These are phyloP conservation scores for Hirschioporus abietinus DNA, from an alignment of 768 basidiomycete species.

Conservation along the genomic window DNA sequence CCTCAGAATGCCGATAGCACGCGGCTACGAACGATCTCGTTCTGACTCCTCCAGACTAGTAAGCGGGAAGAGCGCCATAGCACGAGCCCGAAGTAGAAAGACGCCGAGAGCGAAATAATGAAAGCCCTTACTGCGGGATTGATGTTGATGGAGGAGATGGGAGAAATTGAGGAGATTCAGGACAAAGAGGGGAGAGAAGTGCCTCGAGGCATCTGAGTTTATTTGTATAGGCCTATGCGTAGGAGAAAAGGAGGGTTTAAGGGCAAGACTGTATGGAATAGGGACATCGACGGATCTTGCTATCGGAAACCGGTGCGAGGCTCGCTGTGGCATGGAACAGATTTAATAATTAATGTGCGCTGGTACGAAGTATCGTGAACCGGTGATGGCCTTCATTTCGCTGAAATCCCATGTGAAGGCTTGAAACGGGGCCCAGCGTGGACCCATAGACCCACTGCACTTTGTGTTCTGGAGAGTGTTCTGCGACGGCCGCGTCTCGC, in stretches of 20 bases:
- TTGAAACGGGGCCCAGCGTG: not conserved
- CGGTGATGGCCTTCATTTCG: slow-evolving; percentile 1
- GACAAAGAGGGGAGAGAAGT: not conserved
- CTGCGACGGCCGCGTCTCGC: not conserved
- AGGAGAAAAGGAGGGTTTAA: not conserved
- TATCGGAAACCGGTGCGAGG: not conserved
- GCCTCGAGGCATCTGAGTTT: slow-evolving; percentile 1
- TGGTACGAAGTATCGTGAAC: not conserved
- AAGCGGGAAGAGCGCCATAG: not conserved
- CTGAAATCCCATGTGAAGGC: not conserved
- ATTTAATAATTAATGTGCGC: not conserved
- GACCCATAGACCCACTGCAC: not conserved
- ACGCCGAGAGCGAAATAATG: not conserved
- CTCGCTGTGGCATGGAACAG: not conserved
- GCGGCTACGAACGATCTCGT: not conserved
- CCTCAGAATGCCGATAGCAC: not conserved
- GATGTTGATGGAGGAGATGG: not conserved
- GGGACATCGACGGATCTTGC: not conserved
- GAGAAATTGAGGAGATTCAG: not conserved
- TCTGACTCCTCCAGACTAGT: not conserved
- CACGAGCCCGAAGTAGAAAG: not conserved
- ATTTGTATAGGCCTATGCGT: not conserved
- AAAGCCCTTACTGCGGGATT: not conserved
- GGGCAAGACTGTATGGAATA: not conserved
- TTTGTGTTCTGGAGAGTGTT: not conserved